Evolutionary conservation across 495 filamentous ascomycete species (phyloP).

Genomic region (Glonium stellatum): DNA sequence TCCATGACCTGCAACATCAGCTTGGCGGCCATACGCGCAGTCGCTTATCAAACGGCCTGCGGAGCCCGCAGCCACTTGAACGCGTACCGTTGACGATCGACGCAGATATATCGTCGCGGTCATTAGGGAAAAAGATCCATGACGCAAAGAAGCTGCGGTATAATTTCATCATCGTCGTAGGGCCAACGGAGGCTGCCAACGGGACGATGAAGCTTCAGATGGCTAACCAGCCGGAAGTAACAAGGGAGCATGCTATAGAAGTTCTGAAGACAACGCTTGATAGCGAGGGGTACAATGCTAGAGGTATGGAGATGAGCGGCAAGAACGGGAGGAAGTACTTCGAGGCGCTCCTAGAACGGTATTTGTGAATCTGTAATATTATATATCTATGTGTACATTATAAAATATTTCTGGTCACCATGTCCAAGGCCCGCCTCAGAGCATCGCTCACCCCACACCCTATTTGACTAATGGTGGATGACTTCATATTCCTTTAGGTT

Average conservation of each 20-base stretch:
- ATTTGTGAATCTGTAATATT: slow-evolving; percentile 2
- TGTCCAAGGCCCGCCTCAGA: no score
- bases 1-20: slow-evolving; percentile 44
- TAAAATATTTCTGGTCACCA: neutral
- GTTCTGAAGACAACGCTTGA: neutral
- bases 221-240: slow-evolving; percentile 12
- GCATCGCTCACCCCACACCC: no score
- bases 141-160: slow-evolving; percentile 69
- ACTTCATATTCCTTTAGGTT: no score
- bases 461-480: no score
- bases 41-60: slow-evolving; percentile 2
- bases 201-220: slow-evolving; percentile 10
- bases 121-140: slow-evolving; percentile 60
- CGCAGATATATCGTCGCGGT: slow-evolving; percentile 57
- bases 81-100: slow-evolving; percentile 55
- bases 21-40: slow-evolving; percentile 32
- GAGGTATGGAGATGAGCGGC: neutral
- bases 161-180: slow-evolving; percentile 67
- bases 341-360: slow-evolving; percentile 5
- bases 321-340: slow-evolving; percentile 5
- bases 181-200: slow-evolving; percentile 40
- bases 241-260: neutral
- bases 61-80: slow-evolving; percentile 31
- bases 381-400: neutral
- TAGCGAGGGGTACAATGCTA: neutral